Percentiles rank a stretch among this genome's conserved stretches.
Conservation (phyloP, 1,284 basidiomycete genomes). For the Boletus smithii region DNA sequence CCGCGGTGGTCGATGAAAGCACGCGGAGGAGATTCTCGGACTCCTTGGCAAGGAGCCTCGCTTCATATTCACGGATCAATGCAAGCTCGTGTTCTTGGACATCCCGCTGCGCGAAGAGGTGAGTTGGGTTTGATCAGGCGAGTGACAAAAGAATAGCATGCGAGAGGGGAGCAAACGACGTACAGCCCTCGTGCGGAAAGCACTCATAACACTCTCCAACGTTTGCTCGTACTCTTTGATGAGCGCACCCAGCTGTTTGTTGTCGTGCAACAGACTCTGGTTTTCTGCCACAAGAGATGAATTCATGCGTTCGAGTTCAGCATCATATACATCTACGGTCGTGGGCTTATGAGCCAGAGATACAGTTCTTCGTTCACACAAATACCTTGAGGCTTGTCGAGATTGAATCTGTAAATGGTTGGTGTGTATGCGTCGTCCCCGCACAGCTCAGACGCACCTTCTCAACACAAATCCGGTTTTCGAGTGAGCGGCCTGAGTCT, state of each 20-base stretch:
- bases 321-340: conserved; percentile 81
- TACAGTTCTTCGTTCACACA: not conserved
- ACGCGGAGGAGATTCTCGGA: conserved; percentile 66
- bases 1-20: conserved; percentile 58
- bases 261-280: conserved; percentile 85
- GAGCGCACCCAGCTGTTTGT: conserved; percentile 87
- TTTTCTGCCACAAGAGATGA: conserved; percentile 82
- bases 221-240: conserved; percentile 98
- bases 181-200: conserved; percentile 90
- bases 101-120: conserved; percentile 64
- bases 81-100: conserved; percentile 92
- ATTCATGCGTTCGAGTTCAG: conserved; percentile 92
- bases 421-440: not conserved
- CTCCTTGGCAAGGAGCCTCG: conserved; percentile 73
- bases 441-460: conserved; percentile 44
- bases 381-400: conserved; percentile 85
- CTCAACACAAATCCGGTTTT: conserved; percentile 91
- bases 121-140: not conserved
- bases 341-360: not conserved
- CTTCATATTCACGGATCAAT: conserved; percentile 89
- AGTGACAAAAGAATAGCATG: not conserved
- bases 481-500: conserved; percentile 65
- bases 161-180: conserved; percentile 41
- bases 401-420: conserved; percentile 62
- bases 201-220: conserved; percentile 91